A percentile compares a stretch with the other conserved stretches of the same genome.
Evolutionary conservation across 305 asterid genomes (phyloP).

Genomic region (Rubia balearica): DNA sequence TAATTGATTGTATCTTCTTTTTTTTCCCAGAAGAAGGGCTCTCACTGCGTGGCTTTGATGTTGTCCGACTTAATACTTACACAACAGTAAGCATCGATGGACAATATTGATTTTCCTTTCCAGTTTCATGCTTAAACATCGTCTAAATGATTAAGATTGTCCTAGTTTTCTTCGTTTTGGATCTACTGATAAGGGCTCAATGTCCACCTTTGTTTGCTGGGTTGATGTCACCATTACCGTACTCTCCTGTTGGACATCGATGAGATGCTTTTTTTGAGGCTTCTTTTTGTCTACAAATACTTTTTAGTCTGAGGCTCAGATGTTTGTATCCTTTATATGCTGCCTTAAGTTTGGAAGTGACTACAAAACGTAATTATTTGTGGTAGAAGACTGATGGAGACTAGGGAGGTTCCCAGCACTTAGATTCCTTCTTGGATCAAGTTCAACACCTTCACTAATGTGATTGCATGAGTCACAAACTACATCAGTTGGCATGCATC

Average conservation of each 20-base stretch:
- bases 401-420: not conserved
- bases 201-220: not conserved
- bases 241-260: not conserved
- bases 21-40: slow-evolving; percentile 65
- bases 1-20: slow-evolving; percentile 14
- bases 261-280: not conserved
- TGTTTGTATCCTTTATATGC: not conserved
- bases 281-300: not conserved
- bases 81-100: slow-evolving; percentile 46
- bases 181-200: not conserved
- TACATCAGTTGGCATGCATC: not conserved
- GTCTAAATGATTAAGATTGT: not conserved
- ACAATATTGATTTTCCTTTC: not conserved
- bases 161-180: not conserved
- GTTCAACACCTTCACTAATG: not conserved
- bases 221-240: not conserved
- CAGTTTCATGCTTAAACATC: slow-evolving; percentile 2
- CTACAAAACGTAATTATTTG: not conserved
- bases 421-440: not conserved
- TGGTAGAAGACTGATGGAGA: not conserved
- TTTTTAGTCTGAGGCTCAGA: not conserved
- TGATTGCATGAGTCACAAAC: not conserved
- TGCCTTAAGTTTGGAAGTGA: not conserved
- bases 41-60: slow-evolving; percentile 65
- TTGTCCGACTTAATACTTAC: slow-evolving; percentile 69